Conservation (phyloP, 805 yeast genomes). For the Wickerhamomyces strasburgensis region DNA sequence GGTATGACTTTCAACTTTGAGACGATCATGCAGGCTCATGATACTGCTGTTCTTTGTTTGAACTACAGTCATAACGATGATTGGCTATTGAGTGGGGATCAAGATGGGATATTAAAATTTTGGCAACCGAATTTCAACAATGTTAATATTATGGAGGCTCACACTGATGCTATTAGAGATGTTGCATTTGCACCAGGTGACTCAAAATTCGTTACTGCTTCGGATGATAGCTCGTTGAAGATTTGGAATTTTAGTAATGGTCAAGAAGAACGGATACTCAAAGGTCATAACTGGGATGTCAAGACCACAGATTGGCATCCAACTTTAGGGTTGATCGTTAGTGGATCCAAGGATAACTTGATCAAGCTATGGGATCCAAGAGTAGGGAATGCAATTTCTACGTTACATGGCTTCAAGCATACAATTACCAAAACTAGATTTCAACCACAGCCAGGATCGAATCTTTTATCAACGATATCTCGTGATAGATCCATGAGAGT, state of each 20-base stretch:
- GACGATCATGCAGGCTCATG: slow-evolving; percentile 98
- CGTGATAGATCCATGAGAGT: slow-evolving; percentile 85
- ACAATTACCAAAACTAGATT: slow-evolving; percentile 84
- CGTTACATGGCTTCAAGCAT: slow-evolving; percentile 89
- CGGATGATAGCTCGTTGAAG: slow-evolving; percentile 87
- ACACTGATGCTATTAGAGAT: slow-evolving; percentile 79
- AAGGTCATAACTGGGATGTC: slow-evolving; percentile 99
- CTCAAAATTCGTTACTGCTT: slow-evolving; percentile 85
- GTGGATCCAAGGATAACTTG: slow-evolving; percentile 94
- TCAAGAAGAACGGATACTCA: slow-evolving; percentile 68
- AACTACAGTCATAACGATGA: slow-evolving; percentile 86
- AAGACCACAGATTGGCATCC: slow-evolving; percentile 98
- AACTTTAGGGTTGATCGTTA: slow-evolving; percentile 72
- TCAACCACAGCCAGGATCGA: slow-evolving; percentile 67
- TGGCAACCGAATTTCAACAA: slow-evolving; percentile 99
- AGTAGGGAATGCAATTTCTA: slow-evolving; percentile 62
- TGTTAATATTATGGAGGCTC: slow-evolving; percentile 76
- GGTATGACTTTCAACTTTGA: slow-evolving; percentile 94
- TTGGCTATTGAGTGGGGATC: slow-evolving; percentile 93
- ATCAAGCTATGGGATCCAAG: slow-evolving; percentile 97
- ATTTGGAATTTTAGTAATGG: slow-evolving; percentile 94
- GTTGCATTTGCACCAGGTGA: slow-evolving; percentile 88
- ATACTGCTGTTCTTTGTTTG: slow-evolving; percentile 74
- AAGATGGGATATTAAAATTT: slow-evolving; percentile 83
- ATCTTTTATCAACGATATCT: slow-evolving; percentile 78